These are phyloP conservation scores for Mucor sp. DNA, from an alignment of 371 early-diverging fungal genomes.

Conservation along the genomic window DNA sequence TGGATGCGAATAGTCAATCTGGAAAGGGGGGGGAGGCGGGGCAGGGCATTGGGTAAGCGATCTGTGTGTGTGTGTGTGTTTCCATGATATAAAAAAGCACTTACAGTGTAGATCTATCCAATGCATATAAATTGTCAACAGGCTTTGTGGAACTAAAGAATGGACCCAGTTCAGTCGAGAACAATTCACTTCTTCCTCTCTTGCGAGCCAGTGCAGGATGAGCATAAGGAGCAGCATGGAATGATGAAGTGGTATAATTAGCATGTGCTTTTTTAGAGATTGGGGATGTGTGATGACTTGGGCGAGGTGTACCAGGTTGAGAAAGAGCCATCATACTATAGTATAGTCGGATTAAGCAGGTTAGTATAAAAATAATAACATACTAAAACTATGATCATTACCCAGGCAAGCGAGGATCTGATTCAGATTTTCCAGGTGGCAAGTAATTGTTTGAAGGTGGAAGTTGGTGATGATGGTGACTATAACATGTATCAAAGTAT, in stretches of 20 bases:
- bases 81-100: too few species aligned
- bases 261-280: constrained; percentile 23
- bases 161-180: constrained; percentile 52
- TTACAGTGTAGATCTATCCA: constrained; percentile 65
- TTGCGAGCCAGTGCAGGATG: constrained; percentile 33
- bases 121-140: constrained; percentile 59
- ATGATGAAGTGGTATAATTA: constrained; percentile 32
- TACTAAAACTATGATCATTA: constrained; percentile 13
- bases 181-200: constrained; percentile 40
- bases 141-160: constrained; percentile 69
- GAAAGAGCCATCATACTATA: constrained; percentile 48
- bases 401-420: constrained; percentile 49
- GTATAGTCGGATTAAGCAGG: neutral
- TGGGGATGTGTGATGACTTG: constrained; percentile 23
- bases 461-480: constrained; percentile 26
- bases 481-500: neutral
- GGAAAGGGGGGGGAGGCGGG: too few species aligned
- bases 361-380: constrained; percentile 9
- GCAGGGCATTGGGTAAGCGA: too few species aligned
- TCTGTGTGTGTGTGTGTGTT: too few species aligned
- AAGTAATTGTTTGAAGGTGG: constrained; percentile 29
- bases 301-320: constrained; percentile 54
- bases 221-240: constrained; percentile 36
- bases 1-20: constrained; percentile 51
- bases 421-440: constrained; percentile 27